Evolutionary conservation across 164 flowering plant genomes (phyloP), one percentile per base, ranked within the genome.

Genomic region (Tetracentron sinense): DNA sequence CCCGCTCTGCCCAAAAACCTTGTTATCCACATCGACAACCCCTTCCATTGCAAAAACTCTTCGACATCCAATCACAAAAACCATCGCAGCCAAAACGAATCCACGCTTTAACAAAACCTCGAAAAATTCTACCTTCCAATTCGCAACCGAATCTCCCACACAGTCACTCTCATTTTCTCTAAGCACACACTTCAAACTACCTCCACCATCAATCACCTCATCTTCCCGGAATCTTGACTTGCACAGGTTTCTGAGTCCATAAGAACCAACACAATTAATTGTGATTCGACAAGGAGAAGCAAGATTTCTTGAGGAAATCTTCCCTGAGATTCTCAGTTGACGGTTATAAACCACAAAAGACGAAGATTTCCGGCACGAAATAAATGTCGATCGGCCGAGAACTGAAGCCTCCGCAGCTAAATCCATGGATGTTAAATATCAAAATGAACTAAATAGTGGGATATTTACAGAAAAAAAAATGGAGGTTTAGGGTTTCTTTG

Each of bases 41-140:
- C 86, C 89, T 56, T 87, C 97, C 56, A 60, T 71, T 0, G 96
- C 98, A 51, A 83, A 59, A 28, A 72, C 98, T 56, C 74, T 82
- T 48, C 75, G 56, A 56, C 92, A 83, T 25, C 81, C 69, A 54
- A 78, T 52, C 31, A 85, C 69, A 22, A 88, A 81, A 42, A 85
- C 69, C 63, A 86, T 62, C 17, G 81, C 94, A 2, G 69, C 86
- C 65, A 91, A 74, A 33, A 83, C 51, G 19, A 79, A 27, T 35
- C 82, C 88, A 38, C 72, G 50, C 73, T 66, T 78, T 33, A 74
- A 48, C 69, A 82, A 69, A 60, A 73, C 69, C 64, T 58, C 56
- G 14, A 74, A 59, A 64, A 69, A 52, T 2, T 71, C 79, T 33
- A 65, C 35, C 60, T 75, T 68, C 53, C n/a, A 4, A 54, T 38